Evolutionary conservation across 1,284 basidiomycete species (phyloP), one percentile per base, ranked within the genome.

Genomic region (Malassezia arunalokei): DNA sequence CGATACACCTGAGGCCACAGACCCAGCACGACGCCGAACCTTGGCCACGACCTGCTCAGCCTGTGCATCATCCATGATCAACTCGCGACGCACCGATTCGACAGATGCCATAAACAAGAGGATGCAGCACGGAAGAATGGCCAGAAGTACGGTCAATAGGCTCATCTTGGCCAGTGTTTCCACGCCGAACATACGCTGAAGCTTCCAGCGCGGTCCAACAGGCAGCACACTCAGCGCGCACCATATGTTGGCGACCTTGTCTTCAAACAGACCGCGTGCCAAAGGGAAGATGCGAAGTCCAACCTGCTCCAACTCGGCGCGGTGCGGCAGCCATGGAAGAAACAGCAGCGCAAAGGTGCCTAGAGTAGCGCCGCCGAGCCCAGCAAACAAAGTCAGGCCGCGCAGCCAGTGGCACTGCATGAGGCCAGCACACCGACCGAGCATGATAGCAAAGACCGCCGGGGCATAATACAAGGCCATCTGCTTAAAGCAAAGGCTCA

Each of bases 181-280:
- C 1, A 55, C 50, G 14, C 43, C 43, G 28, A 72, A 43, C 37
- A 62, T 33, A 28, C 67, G 60, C 29, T 54, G 61, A 20, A 64
- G 54, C 57, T 69, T 68, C 47, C 52, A 62, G 7, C 57, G 40
- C 31, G 46, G 44, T 6, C 66, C 68, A 15, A 70, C 20, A 0
- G 69, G 69, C 5, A 71, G 53, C 7, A 70, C 66, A 3, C 53
- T 56, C 32, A 65, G 33, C 37, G 64, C 59, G 55, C 69, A 94
- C 76, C 90, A 95, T 66, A 92, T 86, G 71, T 94, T 95, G 41
- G 89, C 86, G 20, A 95, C 90, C 71, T 94, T 94, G 76, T 94
- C 90, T 73, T 95, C 90, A 65, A 94, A 94, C 5, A 95, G 78
- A 7, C 90, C 89, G 39, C 87, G 82, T 5, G 81, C 79, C 68